Evolutionary conservation across 495 filamentous ascomycete genomes (phyloP).

Genomic region (Penicillium paradoxum): DNA sequence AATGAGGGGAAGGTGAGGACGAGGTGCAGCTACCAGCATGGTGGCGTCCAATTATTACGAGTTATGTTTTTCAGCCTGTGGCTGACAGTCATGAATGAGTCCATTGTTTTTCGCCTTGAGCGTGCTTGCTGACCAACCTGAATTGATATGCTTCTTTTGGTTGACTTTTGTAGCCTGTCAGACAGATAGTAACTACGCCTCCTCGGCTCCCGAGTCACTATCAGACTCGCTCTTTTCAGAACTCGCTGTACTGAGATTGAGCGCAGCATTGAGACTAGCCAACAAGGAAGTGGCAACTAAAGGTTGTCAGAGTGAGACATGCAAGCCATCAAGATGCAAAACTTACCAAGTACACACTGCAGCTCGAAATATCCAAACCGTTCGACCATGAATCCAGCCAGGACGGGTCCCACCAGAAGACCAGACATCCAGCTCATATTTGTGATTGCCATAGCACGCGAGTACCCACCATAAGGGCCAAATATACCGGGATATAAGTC

Average conservation of each 20-base stretch:
- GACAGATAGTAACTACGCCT: background rate
- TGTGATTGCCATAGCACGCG: conserved; percentile 33
- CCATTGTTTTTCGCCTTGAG: no score
- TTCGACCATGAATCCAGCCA: conserved; percentile 31
- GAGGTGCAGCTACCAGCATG: background rate
- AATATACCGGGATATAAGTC: conserved; percentile 26
- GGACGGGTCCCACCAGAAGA: conserved; percentile 29
- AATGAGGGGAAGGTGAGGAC: background rate
- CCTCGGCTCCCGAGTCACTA: background rate
- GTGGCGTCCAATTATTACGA: no score
- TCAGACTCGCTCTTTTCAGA: background rate
- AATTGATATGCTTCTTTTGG: no score
- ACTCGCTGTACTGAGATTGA: background rate
- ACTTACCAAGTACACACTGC: conserved; percentile 30
- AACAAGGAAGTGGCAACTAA: background rate
- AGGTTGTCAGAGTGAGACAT: background rate
- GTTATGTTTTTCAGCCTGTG: no score
- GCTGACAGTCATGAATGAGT: no score
- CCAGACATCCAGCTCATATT: conserved; percentile 35
- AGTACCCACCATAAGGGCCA: conserved; percentile 33
- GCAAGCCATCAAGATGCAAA: background rate
- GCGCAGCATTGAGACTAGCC: background rate
- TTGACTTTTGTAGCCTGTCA: no score
- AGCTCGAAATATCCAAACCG: conserved; percentile 31
- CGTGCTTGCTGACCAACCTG: no score